Base-by-base conservation (phyloP, 1,139 yeast species). In the Schwanniomyces etchellsii region DNA sequence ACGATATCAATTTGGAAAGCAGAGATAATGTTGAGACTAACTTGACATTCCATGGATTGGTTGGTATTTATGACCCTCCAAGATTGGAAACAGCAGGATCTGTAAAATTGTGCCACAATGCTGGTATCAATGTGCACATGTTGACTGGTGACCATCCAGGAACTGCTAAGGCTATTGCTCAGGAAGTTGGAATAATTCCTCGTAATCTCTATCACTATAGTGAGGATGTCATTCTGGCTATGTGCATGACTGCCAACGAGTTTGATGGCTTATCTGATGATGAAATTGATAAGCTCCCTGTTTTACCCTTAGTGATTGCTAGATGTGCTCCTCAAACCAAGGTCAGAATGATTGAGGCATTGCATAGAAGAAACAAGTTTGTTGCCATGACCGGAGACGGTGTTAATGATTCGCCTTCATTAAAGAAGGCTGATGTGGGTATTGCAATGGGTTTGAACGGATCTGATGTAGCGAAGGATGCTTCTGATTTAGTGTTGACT, bases 311-410 rank as follows among this genome's bases (percentile, higher is more conserved):
- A 34, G 94, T 83, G 21, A 77, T 83, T 59, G 93, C 93, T 5
- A 69, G 94, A 41, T 83, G 93, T 60, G 84, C 93, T 9, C 94
- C 94, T 3, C 84, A 80, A 50, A 82, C 93, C 20, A 83, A 83
- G 51, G 93, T 82, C 14, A 70, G 88, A 42, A 79, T 83, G 82
- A 81, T 83, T 47, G 89, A 82, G 24, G 91, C 93, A 1, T 64
- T 83, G 27, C 91, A 82, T 45, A 74, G 93, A 40, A 70, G 89
- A 38, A 55, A 65, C 13, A 76, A 75, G 40, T 80, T 77, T 48
- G 77, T 81, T 42, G 93, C 91, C 20, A 83, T 82, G 93, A 82
- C 94, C 25, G 94, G 93, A 43, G 93, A 82, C 54, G 93, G 93
- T 43, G 89, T 82, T 31, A 83, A 83, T 50, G 93, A 83, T 52